A percentile compares a stretch with the other conserved stretches of the same genome.
phyloP scores from a whole-genome alignment of 352 stramenopile species.

The Phytopythium vexans region DNA sequence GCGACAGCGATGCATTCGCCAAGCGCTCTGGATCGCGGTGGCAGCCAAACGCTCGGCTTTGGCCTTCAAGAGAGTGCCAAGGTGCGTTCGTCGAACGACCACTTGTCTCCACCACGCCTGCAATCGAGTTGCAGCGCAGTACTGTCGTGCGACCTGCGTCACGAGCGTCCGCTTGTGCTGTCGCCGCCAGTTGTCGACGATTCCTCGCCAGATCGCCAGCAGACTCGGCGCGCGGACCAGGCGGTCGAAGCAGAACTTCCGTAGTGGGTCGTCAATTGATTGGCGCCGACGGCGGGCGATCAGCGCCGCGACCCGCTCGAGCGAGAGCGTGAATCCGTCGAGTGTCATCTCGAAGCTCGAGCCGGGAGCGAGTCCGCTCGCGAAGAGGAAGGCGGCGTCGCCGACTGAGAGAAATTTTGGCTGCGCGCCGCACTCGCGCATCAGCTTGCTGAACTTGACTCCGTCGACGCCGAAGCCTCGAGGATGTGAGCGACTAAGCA shows the following conservation, averaged over 20 bases:
- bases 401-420: constrained; percentile 48
- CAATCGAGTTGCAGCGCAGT: constrained; percentile 52
- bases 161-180: constrained; percentile 31
- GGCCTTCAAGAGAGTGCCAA: constrained; percentile 20
- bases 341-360: constrained; percentile 61
- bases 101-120: constrained; percentile 39
- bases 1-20: constrained; percentile 19
- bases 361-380: constrained; percentile 27
- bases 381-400: constrained; percentile 63
- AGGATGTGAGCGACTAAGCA: constrained; percentile 50
- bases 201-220: constrained; percentile 26
- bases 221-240: constrained; percentile 45
- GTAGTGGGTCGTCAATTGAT: constrained; percentile 9
- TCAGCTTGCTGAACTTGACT: constrained; percentile 77
- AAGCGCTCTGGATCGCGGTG: constrained; percentile 41
- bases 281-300: constrained; percentile 15
- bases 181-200: constrained; percentile 49
- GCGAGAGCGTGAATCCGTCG: constrained; percentile 39
- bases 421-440: constrained; percentile 59
- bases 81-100: constrained; percentile 6
- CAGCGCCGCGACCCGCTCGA: constrained; percentile 32
- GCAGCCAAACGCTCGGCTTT: constrained; percentile 39
- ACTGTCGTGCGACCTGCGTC: constrained; percentile 18
- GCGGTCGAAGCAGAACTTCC: constrained; percentile 39
- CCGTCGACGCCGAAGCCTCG: constrained; percentile 46